Percentiles rank a stretch among this genome's conserved stretches.
Evolutionary conservation across 2,329 filamentous ascomycete genomes (phyloP).

Genomic region (Beauveria sp.): DNA sequence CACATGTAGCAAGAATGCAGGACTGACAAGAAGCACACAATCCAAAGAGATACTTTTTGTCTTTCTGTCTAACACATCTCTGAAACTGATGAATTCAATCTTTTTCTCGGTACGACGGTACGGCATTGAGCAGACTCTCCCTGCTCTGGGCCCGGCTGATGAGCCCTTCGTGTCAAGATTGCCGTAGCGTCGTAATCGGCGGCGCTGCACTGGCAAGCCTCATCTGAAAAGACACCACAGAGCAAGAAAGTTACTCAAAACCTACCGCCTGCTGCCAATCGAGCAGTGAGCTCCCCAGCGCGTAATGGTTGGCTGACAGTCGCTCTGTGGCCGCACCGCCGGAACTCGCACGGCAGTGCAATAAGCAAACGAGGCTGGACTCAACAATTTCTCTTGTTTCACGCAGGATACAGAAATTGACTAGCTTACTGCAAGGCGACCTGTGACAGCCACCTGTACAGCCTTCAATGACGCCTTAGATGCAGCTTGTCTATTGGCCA

Average conservation of each 20-base stretch:
- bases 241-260: neutral
- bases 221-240: neutral
- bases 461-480: neutral
- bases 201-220: no score
- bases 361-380: neutral
- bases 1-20: no score
- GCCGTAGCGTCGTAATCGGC: no score
- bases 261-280: neutral
- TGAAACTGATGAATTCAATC: no score
- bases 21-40: no score
- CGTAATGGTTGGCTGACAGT: neutral
- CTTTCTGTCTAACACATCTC: no score
- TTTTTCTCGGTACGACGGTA: no score
- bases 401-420: neutral
- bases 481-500: neutral
- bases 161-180: no score
- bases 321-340: neutral
- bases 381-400: neutral
- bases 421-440: neutral
- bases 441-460: neutral
- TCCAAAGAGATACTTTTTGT: no score
- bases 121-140: no score
- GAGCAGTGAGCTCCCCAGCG: neutral
- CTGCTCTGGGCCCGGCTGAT: no score
- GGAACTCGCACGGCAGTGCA: neutral